Evolutionary conservation across 108 stramenopile species (phyloP).

Genomic region (Cyclotella cryptica): DNA sequence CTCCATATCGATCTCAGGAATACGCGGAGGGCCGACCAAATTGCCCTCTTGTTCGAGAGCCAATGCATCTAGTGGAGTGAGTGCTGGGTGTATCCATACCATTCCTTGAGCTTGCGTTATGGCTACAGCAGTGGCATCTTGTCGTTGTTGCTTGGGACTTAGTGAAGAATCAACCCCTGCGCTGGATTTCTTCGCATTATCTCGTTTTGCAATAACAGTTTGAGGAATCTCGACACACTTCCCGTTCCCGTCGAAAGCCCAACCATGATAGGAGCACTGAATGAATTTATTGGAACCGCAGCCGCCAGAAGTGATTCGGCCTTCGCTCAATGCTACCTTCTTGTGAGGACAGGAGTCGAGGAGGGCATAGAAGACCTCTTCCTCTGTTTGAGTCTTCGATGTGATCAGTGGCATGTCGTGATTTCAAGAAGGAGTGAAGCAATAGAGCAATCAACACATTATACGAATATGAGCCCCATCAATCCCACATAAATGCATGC

Average conservation of each 20-base stretch:
- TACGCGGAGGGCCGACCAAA: slow-evolving; percentile 53
- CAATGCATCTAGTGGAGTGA: slow-evolving; percentile 53
- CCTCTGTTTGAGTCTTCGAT: background rate
- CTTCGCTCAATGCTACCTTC: slow-evolving; percentile 64
- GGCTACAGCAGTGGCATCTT: slow-evolving; percentile 58
- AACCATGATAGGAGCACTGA: slow-evolving; percentile 80
- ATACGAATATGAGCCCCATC: too few species aligned
- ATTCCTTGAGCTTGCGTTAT: slow-evolving; percentile 53
- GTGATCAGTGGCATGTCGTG: background rate
- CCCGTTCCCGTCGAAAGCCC: slow-evolving; percentile 73
- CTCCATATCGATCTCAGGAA: slow-evolving; percentile 63
- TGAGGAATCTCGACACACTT: slow-evolving; percentile 70
- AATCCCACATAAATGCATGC: too few species aligned
- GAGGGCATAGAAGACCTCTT: slow-evolving; percentile 49
- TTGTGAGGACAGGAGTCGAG: slow-evolving; percentile 74
- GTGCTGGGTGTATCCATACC: slow-evolving; percentile 70
- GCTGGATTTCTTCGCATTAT: background rate
- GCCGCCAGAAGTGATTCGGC: slow-evolving; percentile 61
- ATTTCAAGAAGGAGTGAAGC: background rate
- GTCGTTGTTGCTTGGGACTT: slow-evolving; percentile 16
- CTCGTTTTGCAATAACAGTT: slow-evolving; percentile 27
- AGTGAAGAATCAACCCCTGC: background rate
- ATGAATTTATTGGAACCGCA: slow-evolving; percentile 26
- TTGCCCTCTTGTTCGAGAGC: slow-evolving; percentile 24
- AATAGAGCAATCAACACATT: too few species aligned